phyloP scores from a whole-genome alignment of 192 early-diverging fungal species.

The Coemansia sp. region DNA sequence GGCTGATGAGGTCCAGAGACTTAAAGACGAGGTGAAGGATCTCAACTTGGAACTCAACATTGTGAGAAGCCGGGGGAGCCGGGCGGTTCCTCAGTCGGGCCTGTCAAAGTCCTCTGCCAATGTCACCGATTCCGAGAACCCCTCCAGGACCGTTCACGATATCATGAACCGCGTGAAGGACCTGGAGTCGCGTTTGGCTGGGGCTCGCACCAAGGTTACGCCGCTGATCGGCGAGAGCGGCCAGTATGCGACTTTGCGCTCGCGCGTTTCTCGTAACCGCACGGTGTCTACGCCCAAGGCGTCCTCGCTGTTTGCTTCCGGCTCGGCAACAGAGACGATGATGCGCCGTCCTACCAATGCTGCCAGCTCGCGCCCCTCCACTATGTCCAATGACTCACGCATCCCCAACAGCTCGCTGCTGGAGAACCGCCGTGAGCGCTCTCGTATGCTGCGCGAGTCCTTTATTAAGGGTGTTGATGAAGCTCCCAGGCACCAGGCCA shows the following conservation, averaged over 20 bases:
- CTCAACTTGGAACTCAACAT: conserved; percentile 58
- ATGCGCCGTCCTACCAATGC: conserved; percentile 15
- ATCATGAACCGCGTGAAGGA: conserved; percentile 77
- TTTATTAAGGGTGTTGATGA: conserved; percentile 26
- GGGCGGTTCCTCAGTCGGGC: conserved; percentile 29
- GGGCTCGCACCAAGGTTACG: conserved; percentile 72
- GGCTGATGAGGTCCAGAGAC: conserved; percentile 69
- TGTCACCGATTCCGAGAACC: conserved; percentile 47
- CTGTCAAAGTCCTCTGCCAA: conserved; percentile 47
- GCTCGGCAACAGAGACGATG: neutral
- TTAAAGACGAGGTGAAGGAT: conserved; percentile 72
- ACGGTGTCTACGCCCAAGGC: conserved; percentile 41
- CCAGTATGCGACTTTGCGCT: conserved; percentile 44
- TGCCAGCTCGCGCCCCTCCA: neutral
- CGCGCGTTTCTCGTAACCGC: conserved; percentile 37
- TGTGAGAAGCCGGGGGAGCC: conserved; percentile 45
- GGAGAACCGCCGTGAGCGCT: conserved; percentile 27
- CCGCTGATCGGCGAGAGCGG: conserved; percentile 57
- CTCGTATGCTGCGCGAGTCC: conserved; percentile 30
- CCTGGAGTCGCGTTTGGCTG: conserved; percentile 69
- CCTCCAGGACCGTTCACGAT: conserved; percentile 68
- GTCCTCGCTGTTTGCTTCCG: conserved; percentile 7
- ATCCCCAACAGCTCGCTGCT: conserved; percentile 12
- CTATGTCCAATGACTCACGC: conserved; percentile 11
- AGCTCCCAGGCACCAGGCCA: conserved; percentile 22